Evolutionary conservation across 768 basidiomycete genomes (phyloP).

Genomic region (Boletellus sp.): DNA sequence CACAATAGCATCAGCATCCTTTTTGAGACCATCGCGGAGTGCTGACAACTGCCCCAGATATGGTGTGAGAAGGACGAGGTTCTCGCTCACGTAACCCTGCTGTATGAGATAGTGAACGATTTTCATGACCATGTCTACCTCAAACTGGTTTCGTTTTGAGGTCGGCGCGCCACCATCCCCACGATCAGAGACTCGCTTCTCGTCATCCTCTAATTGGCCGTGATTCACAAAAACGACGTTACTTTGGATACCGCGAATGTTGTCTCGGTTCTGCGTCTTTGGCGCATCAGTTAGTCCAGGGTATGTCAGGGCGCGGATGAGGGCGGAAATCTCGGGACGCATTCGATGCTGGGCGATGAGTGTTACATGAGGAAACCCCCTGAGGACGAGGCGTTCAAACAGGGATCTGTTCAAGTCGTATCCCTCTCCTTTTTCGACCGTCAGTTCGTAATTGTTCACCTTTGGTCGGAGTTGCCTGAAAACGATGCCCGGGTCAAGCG

Average conservation of each 20-base stretch:
- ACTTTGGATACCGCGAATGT: conserved; percentile 51
- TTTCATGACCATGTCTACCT: conserved; percentile 61
- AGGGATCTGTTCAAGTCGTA: conserved; percentile 65
- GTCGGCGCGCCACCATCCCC: conserved; percentile 44
- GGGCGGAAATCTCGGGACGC: conserved; percentile 66
- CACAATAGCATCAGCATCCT: not conserved
- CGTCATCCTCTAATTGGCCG: conserved; percentile 49
- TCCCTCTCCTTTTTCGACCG: conserved; percentile 65
- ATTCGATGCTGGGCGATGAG: conserved; percentile 64
- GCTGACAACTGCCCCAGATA: conserved; percentile 53
- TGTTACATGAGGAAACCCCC: conserved; percentile 57
- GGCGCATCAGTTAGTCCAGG: conserved; percentile 57
- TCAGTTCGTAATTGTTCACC: conserved; percentile 61
- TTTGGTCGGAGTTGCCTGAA: conserved; percentile 68
- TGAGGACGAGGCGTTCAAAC: conserved; percentile 64
- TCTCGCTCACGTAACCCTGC: conserved; percentile 60
- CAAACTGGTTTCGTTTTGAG: conserved; percentile 60
- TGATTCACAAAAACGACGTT: conserved; percentile 65
- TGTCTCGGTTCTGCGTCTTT: conserved; percentile 44
- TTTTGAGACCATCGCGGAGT: not conserved
- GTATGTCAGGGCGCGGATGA: conserved; percentile 62
- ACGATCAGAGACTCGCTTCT: conserved; percentile 38
- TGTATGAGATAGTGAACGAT: conserved; percentile 63
- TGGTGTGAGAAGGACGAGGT: conserved; percentile 64
- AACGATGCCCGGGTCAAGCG: not conserved